Conservation (phyloP, 179 eudicot species). For the Gypsophila paniculata region DNA sequence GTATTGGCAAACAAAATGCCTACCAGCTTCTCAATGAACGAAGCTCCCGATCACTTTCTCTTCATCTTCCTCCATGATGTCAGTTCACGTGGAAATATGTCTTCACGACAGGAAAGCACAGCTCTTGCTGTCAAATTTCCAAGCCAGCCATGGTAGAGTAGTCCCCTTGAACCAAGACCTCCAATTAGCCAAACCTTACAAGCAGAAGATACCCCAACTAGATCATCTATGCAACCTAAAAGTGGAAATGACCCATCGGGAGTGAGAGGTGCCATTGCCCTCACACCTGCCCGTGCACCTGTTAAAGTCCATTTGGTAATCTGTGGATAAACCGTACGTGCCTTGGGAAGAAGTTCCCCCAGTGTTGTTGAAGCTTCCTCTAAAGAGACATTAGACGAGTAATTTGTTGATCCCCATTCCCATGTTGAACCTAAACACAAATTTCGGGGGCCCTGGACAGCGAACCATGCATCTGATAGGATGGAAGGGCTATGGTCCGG, state of each 20-base stretch:
- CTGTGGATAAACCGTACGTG: slow-evolving; percentile 54
- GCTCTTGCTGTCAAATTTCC: slow-evolving; percentile 83
- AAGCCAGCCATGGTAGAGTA: slow-evolving; percentile 86
- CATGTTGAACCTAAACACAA: slow-evolving; percentile 81
- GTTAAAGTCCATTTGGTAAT: slow-evolving; percentile 54
- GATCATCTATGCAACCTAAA: slow-evolving; percentile 64
- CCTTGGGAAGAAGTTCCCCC: slow-evolving; percentile 70
- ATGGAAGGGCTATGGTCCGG: slow-evolving; percentile 68
- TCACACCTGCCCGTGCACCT: slow-evolving; percentile 76
- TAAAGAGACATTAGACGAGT: slow-evolving; percentile 46
- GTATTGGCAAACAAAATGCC: not conserved
- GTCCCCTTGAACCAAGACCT: slow-evolving; percentile 94
- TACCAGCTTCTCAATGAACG: not conserved
- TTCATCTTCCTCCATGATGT: slow-evolving; percentile 63
- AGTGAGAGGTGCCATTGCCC: slow-evolving; percentile 97
- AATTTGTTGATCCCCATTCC: slow-evolving; percentile 87
- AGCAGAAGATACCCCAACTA: slow-evolving; percentile 30
- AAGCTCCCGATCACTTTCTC: slow-evolving; percentile 16
- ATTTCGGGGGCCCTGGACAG: slow-evolving; percentile 63
- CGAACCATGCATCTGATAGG: slow-evolving; percentile 92
- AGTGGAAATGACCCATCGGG: slow-evolving; percentile 77
- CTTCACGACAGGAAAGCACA: slow-evolving; percentile 64
- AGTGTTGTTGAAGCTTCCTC: slow-evolving; percentile 70
- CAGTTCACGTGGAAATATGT: slow-evolving; percentile 62
- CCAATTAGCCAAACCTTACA: slow-evolving; percentile 79